Percentiles rank a stretch among this genome's conserved stretches.
These are phyloP conservation scores for Geotrichum aggregatum DNA, from an alignment of 1,139 yeast genomes.

Conservation along the genomic window DNA sequence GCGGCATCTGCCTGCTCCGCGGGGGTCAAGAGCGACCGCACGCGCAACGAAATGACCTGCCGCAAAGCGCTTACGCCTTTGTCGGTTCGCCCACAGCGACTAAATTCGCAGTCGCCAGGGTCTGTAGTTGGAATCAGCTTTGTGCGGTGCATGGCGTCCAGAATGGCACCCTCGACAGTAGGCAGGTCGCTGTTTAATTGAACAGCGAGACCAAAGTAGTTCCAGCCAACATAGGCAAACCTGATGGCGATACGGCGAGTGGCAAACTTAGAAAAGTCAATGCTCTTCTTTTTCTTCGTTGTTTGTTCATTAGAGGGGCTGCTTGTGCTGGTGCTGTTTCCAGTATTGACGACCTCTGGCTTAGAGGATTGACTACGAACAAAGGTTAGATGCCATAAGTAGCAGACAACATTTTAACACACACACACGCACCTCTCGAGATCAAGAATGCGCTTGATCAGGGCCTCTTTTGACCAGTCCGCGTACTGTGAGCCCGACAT, in stretches of 20 bases:
- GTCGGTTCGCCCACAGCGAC: constrained; percentile 95
- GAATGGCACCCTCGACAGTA: constrained; percentile 76
- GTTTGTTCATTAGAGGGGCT: constrained; percentile 2
- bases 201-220: constrained; percentile 82
- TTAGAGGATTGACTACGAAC: neutral
- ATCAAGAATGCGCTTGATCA: constrained; percentile 47
- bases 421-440: constrained; percentile 44
- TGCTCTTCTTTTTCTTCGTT: constrained; percentile 42
- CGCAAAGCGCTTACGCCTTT: constrained; percentile 96
- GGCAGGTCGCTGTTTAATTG: constrained; percentile 69
- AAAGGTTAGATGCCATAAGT: too few species aligned
- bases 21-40: constrained; percentile 60
- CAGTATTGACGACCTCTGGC: neutral
- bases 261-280: constrained; percentile 66
- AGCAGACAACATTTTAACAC: too few species aligned
- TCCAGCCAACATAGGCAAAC: constrained; percentile 57
- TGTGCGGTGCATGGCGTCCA: constrained; percentile 66
- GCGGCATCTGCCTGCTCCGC: constrained; percentile 55
- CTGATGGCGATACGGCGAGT: constrained; percentile 70
- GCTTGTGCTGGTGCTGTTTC: too few species aligned
- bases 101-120: constrained; percentile 57
- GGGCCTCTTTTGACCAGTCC: constrained; percentile 51
- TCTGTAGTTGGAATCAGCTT: constrained; percentile 63
- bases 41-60: constrained; percentile 78
- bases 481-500: constrained; percentile 11